Conservation (phyloP, 306 rosid species). For the Vicia villosa region DNA sequence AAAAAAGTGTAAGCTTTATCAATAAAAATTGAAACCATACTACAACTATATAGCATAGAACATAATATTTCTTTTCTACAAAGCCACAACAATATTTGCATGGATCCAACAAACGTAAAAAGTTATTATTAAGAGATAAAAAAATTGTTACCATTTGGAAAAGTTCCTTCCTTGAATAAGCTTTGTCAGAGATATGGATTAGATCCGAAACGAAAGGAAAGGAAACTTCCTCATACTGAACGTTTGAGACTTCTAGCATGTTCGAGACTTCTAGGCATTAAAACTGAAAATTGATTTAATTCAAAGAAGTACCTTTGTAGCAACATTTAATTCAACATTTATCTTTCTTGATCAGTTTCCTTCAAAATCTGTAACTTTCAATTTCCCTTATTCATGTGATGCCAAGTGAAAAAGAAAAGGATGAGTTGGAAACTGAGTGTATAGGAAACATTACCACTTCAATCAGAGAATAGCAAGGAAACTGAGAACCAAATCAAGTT, state of each 20-base stretch:
- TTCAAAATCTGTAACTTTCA: too few relatives aligned
- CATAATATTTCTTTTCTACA: too few relatives aligned
- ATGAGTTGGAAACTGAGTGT: conserved; percentile 9
- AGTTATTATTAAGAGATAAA: not conserved
- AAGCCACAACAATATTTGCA: too few relatives aligned
- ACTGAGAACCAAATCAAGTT: not conserved
- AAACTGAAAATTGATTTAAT: too few relatives aligned
- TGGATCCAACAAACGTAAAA: not conserved
- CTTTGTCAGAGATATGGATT: conserved; percentile 84
- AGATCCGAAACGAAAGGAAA: conserved; percentile 81
- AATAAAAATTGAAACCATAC: too few relatives aligned
- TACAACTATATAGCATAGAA: too few relatives aligned
- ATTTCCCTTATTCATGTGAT: conserved; percentile 33
- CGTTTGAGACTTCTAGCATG: too few relatives aligned
- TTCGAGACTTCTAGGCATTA: too few relatives aligned
- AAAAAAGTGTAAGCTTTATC: too few relatives aligned
- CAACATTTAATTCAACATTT: too few relatives aligned
- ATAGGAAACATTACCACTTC: not conserved
- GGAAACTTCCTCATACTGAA: conserved; percentile 91
- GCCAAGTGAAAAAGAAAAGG: not conserved
- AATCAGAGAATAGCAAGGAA: not conserved
- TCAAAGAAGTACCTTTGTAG: too few relatives aligned
- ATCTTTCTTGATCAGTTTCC: too few relatives aligned
- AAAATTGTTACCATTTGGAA: conserved; percentile 70
- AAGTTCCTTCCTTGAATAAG: conserved; percentile 77